Percentiles rank a stretch among this genome's conserved stretches.
Evolutionary conservation across 2,329 filamentous ascomycete genomes (phyloP).

Genomic region (Aotearoamyces nothofagi): DNA sequence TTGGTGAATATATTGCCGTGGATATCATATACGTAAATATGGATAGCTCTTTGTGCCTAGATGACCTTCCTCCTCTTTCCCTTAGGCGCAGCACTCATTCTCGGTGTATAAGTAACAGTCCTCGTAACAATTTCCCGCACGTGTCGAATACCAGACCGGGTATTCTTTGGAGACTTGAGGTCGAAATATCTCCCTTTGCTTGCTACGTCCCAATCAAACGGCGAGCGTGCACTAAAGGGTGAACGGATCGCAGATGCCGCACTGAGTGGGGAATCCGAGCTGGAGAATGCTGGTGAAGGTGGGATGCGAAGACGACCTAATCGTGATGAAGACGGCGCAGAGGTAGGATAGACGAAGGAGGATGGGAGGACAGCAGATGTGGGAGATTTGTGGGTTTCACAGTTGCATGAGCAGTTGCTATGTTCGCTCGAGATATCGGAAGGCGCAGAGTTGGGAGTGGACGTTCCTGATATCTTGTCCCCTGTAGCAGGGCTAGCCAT

Average conservation of each 20-base stretch:
- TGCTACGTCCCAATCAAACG: conserved; percentile 65
- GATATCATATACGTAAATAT: too few relatives aligned
- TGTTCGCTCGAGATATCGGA: conserved; percentile 27
- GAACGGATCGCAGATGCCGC: conserved; percentile 37
- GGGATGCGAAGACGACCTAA: conserved; percentile 58
- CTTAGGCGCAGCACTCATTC: conserved; percentile 78
- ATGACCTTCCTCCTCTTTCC: conserved; percentile 77
- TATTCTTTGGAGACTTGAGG: conserved; percentile 34
- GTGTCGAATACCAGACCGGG: conserved; percentile 47
- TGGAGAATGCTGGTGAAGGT: conserved; percentile 55
- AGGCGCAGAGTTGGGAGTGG: conserved; percentile 27
- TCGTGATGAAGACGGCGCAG: conserved; percentile 39
- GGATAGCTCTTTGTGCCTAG: too few relatives aligned
- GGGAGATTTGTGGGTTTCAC: conserved; percentile 34
- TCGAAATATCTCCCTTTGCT: conserved; percentile 51
- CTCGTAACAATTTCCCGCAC: conserved; percentile 88
- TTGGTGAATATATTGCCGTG: too few relatives aligned
- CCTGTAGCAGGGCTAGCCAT: conserved; percentile 31
- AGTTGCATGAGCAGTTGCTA: conserved; percentile 41
- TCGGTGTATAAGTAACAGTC: conserved; percentile 79
- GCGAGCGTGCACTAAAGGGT: conserved; percentile 59
- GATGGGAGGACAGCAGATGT: conserved; percentile 43
- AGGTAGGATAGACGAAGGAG: conserved; percentile 43
- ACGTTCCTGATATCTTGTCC: conserved; percentile 24
- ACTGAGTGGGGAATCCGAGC: conserved; percentile 46